These are phyloP conservation scores for Bathelium albidoporum DNA, from an alignment of 495 filamentous ascomycete species.

Conservation along the genomic window DNA sequence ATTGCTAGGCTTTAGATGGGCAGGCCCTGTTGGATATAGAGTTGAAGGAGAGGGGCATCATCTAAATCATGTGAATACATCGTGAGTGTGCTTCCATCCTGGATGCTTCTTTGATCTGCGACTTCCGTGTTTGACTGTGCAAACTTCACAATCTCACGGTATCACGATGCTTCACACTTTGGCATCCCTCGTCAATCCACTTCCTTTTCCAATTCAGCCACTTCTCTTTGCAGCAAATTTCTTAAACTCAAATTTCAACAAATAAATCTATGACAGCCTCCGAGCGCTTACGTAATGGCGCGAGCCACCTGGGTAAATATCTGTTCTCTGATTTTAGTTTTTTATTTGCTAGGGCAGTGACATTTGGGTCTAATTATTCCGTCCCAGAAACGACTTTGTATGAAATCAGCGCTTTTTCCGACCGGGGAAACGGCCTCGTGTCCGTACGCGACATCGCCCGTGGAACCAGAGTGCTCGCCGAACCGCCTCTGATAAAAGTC, in stretches of 20 bases:
- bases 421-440: conserved; percentile 18
- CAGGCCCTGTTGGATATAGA: no score
- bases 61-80: neutral
- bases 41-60: no score
- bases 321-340: neutral
- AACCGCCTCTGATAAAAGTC: conserved; percentile 12
- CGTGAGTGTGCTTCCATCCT: neutral
- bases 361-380: neutral
- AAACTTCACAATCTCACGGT: neutral
- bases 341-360: neutral
- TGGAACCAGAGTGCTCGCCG: conserved; percentile 19
- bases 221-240: neutral
- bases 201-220: neutral
- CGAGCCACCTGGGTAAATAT: conserved; percentile 17
- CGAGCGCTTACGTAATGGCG: neutral
- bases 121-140: neutral
- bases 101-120: neutral
- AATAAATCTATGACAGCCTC: neutral
- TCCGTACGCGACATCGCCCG: conserved; percentile 11
- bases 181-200: neutral
- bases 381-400: conserved; percentile 6
- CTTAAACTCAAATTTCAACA: neutral
- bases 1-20: neutral
- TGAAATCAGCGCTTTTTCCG: conserved; percentile 9
- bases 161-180: neutral